Evolutionary conservation across 2,329 filamentous ascomycete species (phyloP), one percentile per base, ranked within the genome.

Genomic region (Claviceps sp.): DNA sequence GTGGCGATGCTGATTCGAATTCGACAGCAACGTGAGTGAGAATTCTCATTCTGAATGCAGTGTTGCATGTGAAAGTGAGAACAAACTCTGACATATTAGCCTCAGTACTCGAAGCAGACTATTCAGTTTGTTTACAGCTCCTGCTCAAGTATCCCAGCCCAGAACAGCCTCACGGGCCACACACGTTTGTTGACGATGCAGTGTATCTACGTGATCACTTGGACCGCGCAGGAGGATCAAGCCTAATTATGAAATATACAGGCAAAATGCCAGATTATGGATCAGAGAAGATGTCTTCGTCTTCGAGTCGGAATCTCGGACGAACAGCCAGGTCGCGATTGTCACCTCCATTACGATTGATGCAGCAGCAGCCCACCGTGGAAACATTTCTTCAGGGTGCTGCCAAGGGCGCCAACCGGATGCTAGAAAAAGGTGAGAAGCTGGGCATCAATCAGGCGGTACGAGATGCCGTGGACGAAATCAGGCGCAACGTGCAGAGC

Each of bases 1-100:
- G 82, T 96, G 50, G 84, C 89, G 5, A 97, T 98, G 90, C 73
- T 98, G 24, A 73, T 98, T 46, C 81, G 93, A 49, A 89, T 97
- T 59, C 81, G 91, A 52, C 96, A 90, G 90, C 81, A 90, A 59
- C 71, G 87, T 93, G 70, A 73, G 84, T 68, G 22, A 4, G 22
- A 3, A 7, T 7, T 7, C 4, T 26, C 37, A 16, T 10, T 22
- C 3, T 11, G 2, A 6, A 10, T 47, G 14, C n/a, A 8, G 39
- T 22, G 40, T 11, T 48, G 17, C 24, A 30, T 17, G 2, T 4
- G 8, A 22, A 45, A 40, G 16, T 22, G 5, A 24, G 37, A 39
- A 13, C 13, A 38, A 19, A 50, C 44, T 47, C 64, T 69, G 52
- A 69, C 56, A 22, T 6, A 5, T 41, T 7, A 42, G 19, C 54